Conservation (phyloP, 1,139 yeast species). For the Yamadazyma diospyri region DNA sequence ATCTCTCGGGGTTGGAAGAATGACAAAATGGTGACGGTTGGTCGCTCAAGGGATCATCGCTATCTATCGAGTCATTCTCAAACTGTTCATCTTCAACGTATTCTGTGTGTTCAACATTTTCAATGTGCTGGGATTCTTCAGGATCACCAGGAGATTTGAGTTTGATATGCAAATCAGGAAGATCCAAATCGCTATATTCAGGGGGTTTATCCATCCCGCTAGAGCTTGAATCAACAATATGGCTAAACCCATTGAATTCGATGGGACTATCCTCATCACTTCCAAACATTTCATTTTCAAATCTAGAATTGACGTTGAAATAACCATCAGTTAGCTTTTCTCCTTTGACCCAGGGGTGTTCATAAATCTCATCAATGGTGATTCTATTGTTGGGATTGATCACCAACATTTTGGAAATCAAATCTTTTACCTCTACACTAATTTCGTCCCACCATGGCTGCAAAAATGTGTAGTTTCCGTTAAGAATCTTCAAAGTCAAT, state of each 20-base stretch:
- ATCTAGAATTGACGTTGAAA: slow-evolving; percentile 15
- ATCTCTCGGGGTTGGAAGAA: not conserved
- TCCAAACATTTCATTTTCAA: slow-evolving; percentile 11
- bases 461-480: slow-evolving; percentile 78
- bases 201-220: not conserved
- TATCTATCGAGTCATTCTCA: slow-evolving; percentile 7
- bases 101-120: slow-evolving; percentile 5
- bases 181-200: not conserved
- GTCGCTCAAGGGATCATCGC: slow-evolving; percentile 11
- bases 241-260: slow-evolving; percentile 7
- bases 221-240: not conserved
- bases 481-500: slow-evolving; percentile 78
- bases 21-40: slow-evolving; percentile 18
- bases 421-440: slow-evolving; percentile 67
- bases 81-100: not conserved
- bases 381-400: slow-evolving; percentile 66
- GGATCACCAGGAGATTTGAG: slow-evolving; percentile 6
- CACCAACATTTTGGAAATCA: slow-evolving; percentile 53
- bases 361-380: slow-evolving; percentile 60
- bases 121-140: slow-evolving; percentile 7
- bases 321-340: slow-evolving; percentile 15
- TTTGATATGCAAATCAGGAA: slow-evolving; percentile 3
- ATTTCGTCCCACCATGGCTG: slow-evolving; percentile 99
- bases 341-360: slow-evolving; percentile 41
- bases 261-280: slow-evolving; percentile 9